These are phyloP conservation scores for Crataegus laevigata DNA, from an alignment of 306 rosid species.

Conservation along the genomic window DNA sequence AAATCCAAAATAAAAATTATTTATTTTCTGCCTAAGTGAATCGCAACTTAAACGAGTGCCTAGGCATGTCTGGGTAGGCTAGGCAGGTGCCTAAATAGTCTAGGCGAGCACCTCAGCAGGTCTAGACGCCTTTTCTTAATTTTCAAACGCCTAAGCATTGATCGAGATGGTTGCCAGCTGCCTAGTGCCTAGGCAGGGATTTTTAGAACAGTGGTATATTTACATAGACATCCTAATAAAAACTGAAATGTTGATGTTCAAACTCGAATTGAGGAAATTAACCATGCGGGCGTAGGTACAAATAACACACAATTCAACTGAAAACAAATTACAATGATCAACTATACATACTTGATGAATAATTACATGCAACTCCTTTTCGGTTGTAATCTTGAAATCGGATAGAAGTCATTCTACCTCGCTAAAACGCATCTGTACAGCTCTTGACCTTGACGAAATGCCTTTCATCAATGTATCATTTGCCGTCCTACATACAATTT, in stretches of 20 bases:
- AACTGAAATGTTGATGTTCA: not conserved
- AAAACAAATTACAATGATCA: not conserved
- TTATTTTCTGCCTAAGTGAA: too few species aligned
- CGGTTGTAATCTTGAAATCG: not conserved
- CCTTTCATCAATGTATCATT: conserved; percentile 1
- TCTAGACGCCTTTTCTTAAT: too few species aligned
- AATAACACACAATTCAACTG: not conserved
- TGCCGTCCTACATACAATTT: not conserved
- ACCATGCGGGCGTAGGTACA: not conserved
- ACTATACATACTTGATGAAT: not conserved
- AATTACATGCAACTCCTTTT: not conserved
- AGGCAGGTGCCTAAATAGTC: too few species aligned
- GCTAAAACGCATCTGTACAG: conserved; percentile 27
- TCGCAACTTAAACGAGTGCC: too few species aligned
- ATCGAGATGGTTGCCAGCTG: too few species aligned
- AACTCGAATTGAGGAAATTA: not conserved
- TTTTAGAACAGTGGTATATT: too few species aligned
- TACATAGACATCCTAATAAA: not conserved
- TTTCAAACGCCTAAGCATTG: too few species aligned
- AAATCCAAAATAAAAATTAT: too few species aligned
- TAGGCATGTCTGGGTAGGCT: too few species aligned
- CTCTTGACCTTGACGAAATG: conserved; percentile 10
- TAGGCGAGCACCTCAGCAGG: too few species aligned
- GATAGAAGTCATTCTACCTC: not conserved
- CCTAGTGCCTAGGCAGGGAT: too few species aligned